Evolutionary conservation across 805 yeast genomes (phyloP), one percentile per base, ranked within the genome.

Genomic region (Candida nitratophila): DNA sequence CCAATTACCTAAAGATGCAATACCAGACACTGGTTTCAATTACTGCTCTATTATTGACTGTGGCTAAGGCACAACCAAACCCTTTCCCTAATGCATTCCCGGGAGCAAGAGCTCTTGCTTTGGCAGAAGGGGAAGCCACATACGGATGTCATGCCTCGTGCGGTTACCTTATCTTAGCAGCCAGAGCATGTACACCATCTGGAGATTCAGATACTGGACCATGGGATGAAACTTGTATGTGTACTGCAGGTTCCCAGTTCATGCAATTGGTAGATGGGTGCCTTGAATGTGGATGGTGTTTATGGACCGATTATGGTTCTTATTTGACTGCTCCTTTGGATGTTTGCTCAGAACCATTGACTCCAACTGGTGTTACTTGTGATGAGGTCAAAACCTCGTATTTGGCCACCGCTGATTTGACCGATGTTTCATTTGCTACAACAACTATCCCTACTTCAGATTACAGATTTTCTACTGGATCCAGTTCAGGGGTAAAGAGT

Each of bases 61-160:
- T 9, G 24, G 39, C 40, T n/a, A 12, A 16, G 17, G 40, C 40
- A 24, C 27, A 24, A 24, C 27, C 27, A 24, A 7, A 7, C 27
- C 27, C 27, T 16, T 17, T 39, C 24, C 63, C 65, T 34, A 48
- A 46, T 26, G 61, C 64, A 11, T 51, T 50, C 38, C 40, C 46
- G 34, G 42, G 40, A 33, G 63, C 61, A 31, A 47, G 47, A 38
- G 62, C 58, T 30, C 2, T 32, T 3, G 46, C 48, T 11, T 19
- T 38, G 8, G 40, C 45, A 26, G 57, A 50, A 30, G 61, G 50
- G 39, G 54, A 55, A 45, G 66, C 66, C 16, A 22, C 56, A 20
- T 50, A 57, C 34, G 42, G 47, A 1, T 62, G 66, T 46, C 66
- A 62, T 44, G 63, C 63, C 20, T 49, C 55, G 12, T 62, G 66